Base-by-base conservation (phyloP, 106 monocot genomes). In the Hemerocallis citrina region DNA sequence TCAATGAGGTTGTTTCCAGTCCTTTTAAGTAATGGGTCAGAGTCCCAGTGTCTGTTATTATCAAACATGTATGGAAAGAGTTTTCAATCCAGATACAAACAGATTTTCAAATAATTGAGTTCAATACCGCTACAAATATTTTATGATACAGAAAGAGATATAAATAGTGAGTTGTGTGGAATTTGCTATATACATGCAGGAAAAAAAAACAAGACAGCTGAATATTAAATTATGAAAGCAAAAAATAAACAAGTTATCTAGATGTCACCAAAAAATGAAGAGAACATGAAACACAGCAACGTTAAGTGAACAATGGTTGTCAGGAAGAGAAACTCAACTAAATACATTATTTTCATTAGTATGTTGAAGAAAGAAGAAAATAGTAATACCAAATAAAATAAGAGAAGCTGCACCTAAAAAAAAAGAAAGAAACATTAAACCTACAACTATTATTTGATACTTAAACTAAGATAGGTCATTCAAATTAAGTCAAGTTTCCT, bases 1-100 rank as follows among this genome's bases (percentile, higher is more conserved):
- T 42, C n/a, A 36, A 5, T 11, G 6, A 14, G 22, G 41, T 61
- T 61, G 60, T 42, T 42, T 61, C 27, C 41, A 41, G 24, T 27
- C 25, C 21, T 37, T 61, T 14, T 40, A 27, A 11, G 23, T 28
- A 21, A 23, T 24, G 14, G 22, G 49, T 7, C 23, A 21, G 49
- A 50, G 25, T 24, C 21, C 11, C 14, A 45, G 45, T 45, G 45
- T 45, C 19, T 45, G n/a, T 45, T 45, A n/a, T 50, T 50, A 24
- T 50, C 39, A 39, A 10, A 66, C 66, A 66, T 15, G 27, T 29
- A 28, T 29, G 40, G 29, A 1, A n/a, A 66, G n/a, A 31, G 34
- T 24, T 58, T n/a, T 14, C 44, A 58, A 19, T 46, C 20, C n/a
- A n/a, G n/a, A n/a, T n/a, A n/a, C n/a, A n/a, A n/a, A n/a, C n/a